phyloP scores from a whole-genome alignment of 140 eudicot genomes.

The Cichorium intybus region DNA sequence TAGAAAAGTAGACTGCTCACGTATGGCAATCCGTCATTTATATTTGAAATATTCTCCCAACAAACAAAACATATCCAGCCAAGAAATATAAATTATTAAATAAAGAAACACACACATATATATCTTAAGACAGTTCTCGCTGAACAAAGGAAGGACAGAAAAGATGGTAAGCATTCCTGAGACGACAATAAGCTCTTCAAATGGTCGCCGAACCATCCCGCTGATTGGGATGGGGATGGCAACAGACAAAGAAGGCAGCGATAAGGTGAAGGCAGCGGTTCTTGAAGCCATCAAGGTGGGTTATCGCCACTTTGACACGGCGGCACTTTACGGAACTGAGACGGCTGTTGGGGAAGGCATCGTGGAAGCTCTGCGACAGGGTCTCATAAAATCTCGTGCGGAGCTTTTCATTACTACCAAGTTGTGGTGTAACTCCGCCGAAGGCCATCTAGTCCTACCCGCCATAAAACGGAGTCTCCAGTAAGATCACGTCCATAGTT shows the following conservation, averaged over 20 bases:
- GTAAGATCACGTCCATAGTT: conserved; percentile 14
- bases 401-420: conserved; percentile 41
- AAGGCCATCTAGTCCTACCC: conserved; percentile 36
- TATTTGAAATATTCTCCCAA: background rate
- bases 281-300: conserved; percentile 38
- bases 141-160: background rate
- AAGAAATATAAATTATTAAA: too few relatives aligned
- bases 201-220: conserved; percentile 27
- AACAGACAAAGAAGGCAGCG: background rate
- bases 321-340: conserved; percentile 25
- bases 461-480: conserved; percentile 30
- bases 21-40: conserved; percentile 11
- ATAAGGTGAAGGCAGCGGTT: conserved; percentile 22
- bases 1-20: too few relatives aligned
- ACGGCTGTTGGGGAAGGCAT: conserved; percentile 32
- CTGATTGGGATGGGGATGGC: conserved; percentile 32
- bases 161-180: conserved; percentile 20
- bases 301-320: conserved; percentile 54
- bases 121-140: background rate
- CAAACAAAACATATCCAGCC: background rate
- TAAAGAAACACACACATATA: background rate
- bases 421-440: conserved; percentile 39
- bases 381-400: conserved; percentile 29
- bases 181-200: conserved; percentile 18
- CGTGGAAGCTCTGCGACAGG: conserved; percentile 30